Evolutionary conservation across 148 eudicot species (phyloP), one percentile per base, ranked within the genome.

Genomic region (Hydrangea macrophylla): DNA sequence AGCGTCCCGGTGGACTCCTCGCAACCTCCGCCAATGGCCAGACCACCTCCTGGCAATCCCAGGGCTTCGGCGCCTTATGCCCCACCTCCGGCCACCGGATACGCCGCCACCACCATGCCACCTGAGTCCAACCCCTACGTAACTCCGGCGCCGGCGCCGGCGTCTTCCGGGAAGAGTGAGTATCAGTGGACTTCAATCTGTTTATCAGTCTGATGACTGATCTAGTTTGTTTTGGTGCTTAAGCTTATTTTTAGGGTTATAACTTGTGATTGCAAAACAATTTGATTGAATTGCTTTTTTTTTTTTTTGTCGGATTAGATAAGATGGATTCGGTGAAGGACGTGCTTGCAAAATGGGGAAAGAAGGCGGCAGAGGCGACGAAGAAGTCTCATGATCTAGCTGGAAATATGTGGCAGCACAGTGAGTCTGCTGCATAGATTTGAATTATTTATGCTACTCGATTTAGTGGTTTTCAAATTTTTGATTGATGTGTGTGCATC

Each of bases 381-480:
- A 86, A 72, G 78, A 88, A 86, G 77, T 89, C 90, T 17, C 83
- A 83, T 72, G 90, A 82, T 80, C 85, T 90, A 70, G 94, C 98
- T 73, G 96, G 95, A 55, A 80, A 90, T 70, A 81, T 88, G 86
- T 93, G 96, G 98, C 98, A 93, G 78, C 96, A 93, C 77, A 78
- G 98, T 93, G 65, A 80, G 88, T 81, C 48, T 75, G 2, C 33
- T 72, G n/a, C 9, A 22, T 24, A 2, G 3, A 7, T 25, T 62
- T 56, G 51, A 44, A 44, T 18, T 36, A 6, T 9, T 18, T 23
- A 3, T 3, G 35, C 5, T 5, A 15, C 17, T 18, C n/a, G 53
- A 48, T 0, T 18, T 7, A 2, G 5, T 48, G 15, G 8, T 44
- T 48, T 9, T 48, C 3, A 48, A 40, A 40, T 7, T 40, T 40